A percentile compares a stretch with the other conserved stretches of the same genome.
Evolutionary conservation across 2,329 filamentous ascomycete genomes (phyloP).

Genomic region (Aspergillus neoniger): DNA sequence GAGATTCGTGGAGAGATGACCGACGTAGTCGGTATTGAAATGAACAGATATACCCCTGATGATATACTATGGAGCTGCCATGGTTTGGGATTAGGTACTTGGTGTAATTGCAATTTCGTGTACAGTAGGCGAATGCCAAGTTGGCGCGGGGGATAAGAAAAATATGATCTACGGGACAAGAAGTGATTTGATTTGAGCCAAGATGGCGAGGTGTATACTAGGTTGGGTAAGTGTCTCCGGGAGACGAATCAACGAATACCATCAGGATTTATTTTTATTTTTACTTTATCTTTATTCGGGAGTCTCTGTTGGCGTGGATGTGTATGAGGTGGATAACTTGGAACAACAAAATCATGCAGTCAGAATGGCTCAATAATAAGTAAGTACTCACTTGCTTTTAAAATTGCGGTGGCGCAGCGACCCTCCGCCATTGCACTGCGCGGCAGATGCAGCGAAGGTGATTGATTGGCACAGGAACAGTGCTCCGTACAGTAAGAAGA

Average conservation of each 20-base stretch:
- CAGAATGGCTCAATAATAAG: too few relatives aligned
- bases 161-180: not conserved
- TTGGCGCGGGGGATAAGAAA: not conserved
- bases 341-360: too few relatives aligned
- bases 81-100: not conserved
- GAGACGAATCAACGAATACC: not conserved
- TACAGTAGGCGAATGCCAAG: slow-evolving; percentile 1
- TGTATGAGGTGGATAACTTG: too few relatives aligned
- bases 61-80: not conserved
- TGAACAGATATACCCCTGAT: not conserved
- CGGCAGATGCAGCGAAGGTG: not conserved
- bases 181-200: too few relatives aligned
- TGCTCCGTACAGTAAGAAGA: not conserved
- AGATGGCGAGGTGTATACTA: not conserved
- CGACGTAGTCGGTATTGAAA: slow-evolving; percentile 15
- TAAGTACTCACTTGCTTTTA: too few relatives aligned
- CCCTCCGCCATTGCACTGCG: not conserved
- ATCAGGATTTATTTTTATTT: not conserved
- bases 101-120: not conserved
- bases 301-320: too few relatives aligned
- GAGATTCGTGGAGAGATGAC: slow-evolving; percentile 22
- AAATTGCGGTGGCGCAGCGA: slow-evolving; percentile 1
- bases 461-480: too few relatives aligned
- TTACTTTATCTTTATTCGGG: too few relatives aligned
- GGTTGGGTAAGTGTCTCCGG: not conserved